Percentiles rank a stretch among this genome's conserved stretches.
phyloP scores from a whole-genome alignment of 345 rosid species.

The Melaleuca quinquenervia region DNA sequence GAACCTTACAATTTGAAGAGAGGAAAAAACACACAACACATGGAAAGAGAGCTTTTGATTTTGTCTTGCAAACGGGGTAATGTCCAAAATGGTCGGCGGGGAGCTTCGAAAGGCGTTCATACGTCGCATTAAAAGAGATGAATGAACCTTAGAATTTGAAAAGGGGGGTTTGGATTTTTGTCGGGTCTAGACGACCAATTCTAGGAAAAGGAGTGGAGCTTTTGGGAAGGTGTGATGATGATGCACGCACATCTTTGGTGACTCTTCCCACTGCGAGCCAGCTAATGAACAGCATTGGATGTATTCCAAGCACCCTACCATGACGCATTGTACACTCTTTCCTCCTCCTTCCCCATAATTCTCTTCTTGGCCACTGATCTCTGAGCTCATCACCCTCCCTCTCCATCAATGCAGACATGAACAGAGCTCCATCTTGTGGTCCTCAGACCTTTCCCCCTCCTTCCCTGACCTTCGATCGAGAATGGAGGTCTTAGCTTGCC shows the following conservation, averaged over 20 bases:
- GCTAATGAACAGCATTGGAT: neutral
- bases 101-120: neutral
- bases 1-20: too few species aligned
- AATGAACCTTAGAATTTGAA: neutral
- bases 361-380: neutral
- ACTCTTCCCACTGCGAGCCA: neutral
- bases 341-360: neutral
- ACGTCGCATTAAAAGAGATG: neutral
- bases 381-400: neutral
- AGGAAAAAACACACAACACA: too few species aligned
- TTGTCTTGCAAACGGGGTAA: neutral
- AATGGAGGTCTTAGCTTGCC: neutral
- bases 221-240: neutral
- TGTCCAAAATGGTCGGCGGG: neutral
- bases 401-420: neutral
- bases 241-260: neutral
- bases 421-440: neutral
- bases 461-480: neutral
- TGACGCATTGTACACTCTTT: neutral
- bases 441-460: neutral
- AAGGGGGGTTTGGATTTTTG: neutral
- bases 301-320: neutral
- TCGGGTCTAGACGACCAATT: neutral
- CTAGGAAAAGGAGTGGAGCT: neutral
- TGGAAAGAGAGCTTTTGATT: too few species aligned